Conservation (phyloP, 805 yeast genomes). For the Saturnispora dispora region DNA sequence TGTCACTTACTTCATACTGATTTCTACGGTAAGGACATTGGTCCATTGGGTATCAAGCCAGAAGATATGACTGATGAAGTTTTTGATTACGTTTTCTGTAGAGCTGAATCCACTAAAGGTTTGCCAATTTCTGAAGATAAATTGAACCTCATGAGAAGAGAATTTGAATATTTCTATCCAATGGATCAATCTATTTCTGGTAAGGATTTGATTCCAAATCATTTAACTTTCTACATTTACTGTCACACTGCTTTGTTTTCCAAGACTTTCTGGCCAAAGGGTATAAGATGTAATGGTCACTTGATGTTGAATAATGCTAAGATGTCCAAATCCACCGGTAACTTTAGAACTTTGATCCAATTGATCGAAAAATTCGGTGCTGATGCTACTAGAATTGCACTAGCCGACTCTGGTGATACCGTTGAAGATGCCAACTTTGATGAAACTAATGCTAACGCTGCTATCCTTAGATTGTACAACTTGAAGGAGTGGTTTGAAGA, state of each 20-base stretch:
- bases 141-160: constrained; percentile 72
- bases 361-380: constrained; percentile 88
- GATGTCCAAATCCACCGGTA: constrained; percentile 98
- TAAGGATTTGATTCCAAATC: constrained; percentile 95
- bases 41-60: constrained; percentile 64
- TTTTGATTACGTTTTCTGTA: constrained; percentile 81
- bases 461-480: constrained; percentile 84
- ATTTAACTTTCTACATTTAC: constrained; percentile 91
- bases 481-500: constrained; percentile 96
- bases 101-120: constrained; percentile 39
- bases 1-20: constrained; percentile 80
- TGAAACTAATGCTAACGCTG: constrained; percentile 94
- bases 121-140: constrained; percentile 57
- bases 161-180: constrained; percentile 95
- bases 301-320: constrained; percentile 90
- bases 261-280: constrained; percentile 83
- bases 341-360: constrained; percentile 85
- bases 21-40: constrained; percentile 67
- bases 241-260: constrained; percentile 91
- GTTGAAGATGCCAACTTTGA: constrained; percentile 98
- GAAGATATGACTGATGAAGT: constrained; percentile 89
- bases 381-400: constrained; percentile 93
- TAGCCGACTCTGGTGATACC: constrained; percentile 97
- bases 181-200: constrained; percentile 88
- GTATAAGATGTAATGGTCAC: constrained; percentile 93